Conservation (phyloP, 352 stramenopile species). For the Phytopythium sindhum region DNA sequence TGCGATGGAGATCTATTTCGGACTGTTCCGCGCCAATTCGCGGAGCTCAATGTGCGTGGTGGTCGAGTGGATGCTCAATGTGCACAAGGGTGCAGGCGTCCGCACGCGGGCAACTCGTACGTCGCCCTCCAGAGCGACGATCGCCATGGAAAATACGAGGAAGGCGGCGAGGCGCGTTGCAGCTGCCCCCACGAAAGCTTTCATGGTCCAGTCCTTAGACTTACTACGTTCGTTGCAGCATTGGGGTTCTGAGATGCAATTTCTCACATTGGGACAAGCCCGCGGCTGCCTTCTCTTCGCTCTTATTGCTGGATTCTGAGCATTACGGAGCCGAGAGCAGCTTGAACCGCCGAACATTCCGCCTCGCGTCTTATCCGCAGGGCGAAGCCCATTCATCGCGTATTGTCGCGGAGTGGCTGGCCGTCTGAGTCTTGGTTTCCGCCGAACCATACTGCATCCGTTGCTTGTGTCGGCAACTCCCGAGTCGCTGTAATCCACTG, state of each 20-base stretch:
- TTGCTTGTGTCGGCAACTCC: not conserved
- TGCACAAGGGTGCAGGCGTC: not conserved
- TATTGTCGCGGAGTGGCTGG: no score
- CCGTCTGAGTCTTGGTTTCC: not conserved
- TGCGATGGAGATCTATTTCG: not conserved
- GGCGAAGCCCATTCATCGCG: no score
- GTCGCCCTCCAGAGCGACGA: not conserved
- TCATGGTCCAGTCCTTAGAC: no score
- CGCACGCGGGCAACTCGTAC: not conserved
- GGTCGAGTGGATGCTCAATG: not conserved
- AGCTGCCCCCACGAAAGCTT: not conserved
- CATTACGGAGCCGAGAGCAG: no score
- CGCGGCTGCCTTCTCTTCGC: no score
- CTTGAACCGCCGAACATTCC: not conserved
- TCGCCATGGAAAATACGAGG: not conserved
- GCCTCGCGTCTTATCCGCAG: not conserved
- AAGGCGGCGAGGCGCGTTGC: not conserved
- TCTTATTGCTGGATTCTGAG: not conserved
- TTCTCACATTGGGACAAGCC: not conserved
- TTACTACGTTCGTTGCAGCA: not conserved
- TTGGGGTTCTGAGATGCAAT: not conserved
- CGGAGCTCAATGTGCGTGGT: not conserved
- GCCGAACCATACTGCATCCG: not conserved
- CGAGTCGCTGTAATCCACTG: not conserved
- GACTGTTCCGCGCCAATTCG: slow-evolving; percentile 5